Conservation (phyloP, 2,329 filamentous ascomycete genomes). For the Colletotrichum sojae region DNA sequence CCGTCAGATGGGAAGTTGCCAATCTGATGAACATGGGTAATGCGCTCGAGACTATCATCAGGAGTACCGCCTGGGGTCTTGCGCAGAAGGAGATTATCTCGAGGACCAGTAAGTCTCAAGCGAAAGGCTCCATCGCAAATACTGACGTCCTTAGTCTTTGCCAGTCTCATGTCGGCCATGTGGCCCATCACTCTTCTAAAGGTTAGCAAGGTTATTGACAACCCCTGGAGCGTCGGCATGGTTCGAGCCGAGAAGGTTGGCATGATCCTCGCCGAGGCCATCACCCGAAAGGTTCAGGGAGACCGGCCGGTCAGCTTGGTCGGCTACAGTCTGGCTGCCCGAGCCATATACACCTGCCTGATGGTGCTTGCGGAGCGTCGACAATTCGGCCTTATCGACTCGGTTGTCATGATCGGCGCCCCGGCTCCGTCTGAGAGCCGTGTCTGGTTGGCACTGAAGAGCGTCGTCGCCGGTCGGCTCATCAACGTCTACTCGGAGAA, state of each 20-base stretch:
- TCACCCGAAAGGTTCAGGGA: slow-evolving; percentile 86
- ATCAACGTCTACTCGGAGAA: slow-evolving; percentile 91
- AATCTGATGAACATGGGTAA: slow-evolving; percentile 83
- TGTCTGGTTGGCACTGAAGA: slow-evolving; percentile 84
- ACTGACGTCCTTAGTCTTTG: slow-evolving; percentile 59
- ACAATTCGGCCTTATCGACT: slow-evolving; percentile 89
- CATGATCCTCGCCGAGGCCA: slow-evolving; percentile 81
- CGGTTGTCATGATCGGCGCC: slow-evolving; percentile 86
- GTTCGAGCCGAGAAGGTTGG: slow-evolving; percentile 81
- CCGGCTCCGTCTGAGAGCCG: slow-evolving; percentile 80
- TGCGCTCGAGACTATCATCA: slow-evolving; percentile 82
- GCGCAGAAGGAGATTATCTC: slow-evolving; percentile 69
- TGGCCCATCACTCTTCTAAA: slow-evolving; percentile 77
- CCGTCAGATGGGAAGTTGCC: slow-evolving; percentile 86
- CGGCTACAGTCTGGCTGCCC: slow-evolving; percentile 86
- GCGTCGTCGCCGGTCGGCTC: slow-evolving; percentile 85
- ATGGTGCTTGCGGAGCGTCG: slow-evolving; percentile 83
- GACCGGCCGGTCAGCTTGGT: slow-evolving; percentile 85
- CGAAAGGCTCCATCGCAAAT: background rate
- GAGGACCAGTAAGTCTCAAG: slow-evolving; percentile 59
- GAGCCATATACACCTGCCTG: slow-evolving; percentile 88
- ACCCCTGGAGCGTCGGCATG: slow-evolving; percentile 84
- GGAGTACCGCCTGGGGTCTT: slow-evolving; percentile 83
- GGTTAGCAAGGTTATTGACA: slow-evolving; percentile 82
- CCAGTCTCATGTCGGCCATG: slow-evolving; percentile 68